phyloP scores from a whole-genome alignment of 345 rosid species.

The Citrus unshiu region DNA sequence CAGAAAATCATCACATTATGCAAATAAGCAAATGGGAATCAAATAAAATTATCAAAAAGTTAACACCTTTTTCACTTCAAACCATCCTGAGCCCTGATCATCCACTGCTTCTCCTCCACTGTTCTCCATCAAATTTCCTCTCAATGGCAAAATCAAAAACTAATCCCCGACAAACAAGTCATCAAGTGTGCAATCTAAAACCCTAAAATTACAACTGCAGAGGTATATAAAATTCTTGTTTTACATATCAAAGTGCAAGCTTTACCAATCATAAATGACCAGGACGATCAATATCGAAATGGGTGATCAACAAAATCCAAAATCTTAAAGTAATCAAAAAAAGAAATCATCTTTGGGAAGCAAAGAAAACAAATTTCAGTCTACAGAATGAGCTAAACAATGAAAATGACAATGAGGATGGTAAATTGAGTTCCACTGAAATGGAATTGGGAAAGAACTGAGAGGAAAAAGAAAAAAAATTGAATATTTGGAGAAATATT shows the following conservation, averaged over 20 bases:
- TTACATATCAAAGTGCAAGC: constrained; percentile 14
- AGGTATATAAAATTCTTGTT: background rate
- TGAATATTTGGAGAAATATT: background rate
- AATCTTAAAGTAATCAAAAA: background rate
- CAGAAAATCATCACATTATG: background rate
- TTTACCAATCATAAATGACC: constrained; percentile 17
- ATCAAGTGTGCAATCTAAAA: constrained; percentile 10
- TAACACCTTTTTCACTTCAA: constrained; percentile 62
- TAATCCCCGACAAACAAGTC: background rate
- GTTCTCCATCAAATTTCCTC: constrained; percentile 40
- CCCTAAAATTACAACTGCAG: constrained; percentile 12
- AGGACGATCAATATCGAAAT: constrained; percentile 17
- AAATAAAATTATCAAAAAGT: background rate
- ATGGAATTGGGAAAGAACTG: background rate
- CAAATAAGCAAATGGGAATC: background rate
- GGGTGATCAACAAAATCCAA: constrained; percentile 5
- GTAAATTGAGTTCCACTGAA: background rate
- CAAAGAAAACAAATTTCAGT: background rate
- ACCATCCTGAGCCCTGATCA: constrained; percentile 74
- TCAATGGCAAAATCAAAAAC: background rate
- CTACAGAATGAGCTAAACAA: background rate
- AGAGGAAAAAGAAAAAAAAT: background rate
- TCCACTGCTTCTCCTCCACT: constrained; percentile 40
- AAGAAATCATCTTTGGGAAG: too few species aligned
- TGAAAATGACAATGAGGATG: constrained; percentile 9